A percentile compares a stretch with the other conserved stretches of the same genome.
phyloP scores from a whole-genome alignment of 345 rosid species.

The Hevea brasiliensis region DNA sequence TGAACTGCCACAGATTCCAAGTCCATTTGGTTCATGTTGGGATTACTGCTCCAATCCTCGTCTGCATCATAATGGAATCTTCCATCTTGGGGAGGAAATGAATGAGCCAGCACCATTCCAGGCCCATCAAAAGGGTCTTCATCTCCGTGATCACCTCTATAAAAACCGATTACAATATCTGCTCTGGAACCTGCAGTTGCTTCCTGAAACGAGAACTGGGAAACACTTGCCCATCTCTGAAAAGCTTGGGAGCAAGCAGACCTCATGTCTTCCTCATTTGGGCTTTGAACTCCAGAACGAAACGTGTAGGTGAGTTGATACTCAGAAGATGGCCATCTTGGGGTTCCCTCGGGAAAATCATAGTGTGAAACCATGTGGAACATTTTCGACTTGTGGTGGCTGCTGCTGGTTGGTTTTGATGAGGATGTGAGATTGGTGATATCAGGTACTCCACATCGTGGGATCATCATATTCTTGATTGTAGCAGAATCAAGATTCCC shows the following conservation, averaged over 20 bases:
- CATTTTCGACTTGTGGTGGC: neutral
- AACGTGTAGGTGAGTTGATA: slow-evolving; percentile 18
- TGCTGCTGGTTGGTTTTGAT: neutral
- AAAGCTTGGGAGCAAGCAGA: slow-evolving; percentile 26
- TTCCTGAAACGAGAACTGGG: slow-evolving; percentile 26
- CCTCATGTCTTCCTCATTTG: slow-evolving; percentile 6
- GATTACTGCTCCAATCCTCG: slow-evolving; percentile 22
- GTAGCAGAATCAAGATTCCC: slow-evolving; percentile 26
- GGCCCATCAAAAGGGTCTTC: slow-evolving; percentile 20
- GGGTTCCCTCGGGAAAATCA: slow-evolving; percentile 5
- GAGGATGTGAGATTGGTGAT: neutral
- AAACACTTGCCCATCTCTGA: slow-evolving; percentile 22
- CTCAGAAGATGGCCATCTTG: slow-evolving; percentile 19
- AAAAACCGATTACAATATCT: slow-evolving; percentile 23
- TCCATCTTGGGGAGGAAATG: slow-evolving; percentile 8
- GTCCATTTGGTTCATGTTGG: neutral
- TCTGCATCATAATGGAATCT: slow-evolving; percentile 30
- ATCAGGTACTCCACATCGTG: slow-evolving; percentile 30
- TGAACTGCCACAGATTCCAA: slow-evolving; percentile 29
- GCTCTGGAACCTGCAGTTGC: neutral
- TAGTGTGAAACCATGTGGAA: slow-evolving; percentile 3
- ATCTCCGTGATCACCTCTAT: slow-evolving; percentile 20
- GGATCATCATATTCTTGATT: slow-evolving; percentile 18
- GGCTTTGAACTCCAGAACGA: slow-evolving; percentile 3
- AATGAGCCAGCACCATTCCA: slow-evolving; percentile 20